A percentile compares a stretch with the other conserved stretches of the same genome.
These are phyloP conservation scores for Chloropicon primus DNA, from an alignment of 139 green algal species.

Conservation along the genomic window DNA sequence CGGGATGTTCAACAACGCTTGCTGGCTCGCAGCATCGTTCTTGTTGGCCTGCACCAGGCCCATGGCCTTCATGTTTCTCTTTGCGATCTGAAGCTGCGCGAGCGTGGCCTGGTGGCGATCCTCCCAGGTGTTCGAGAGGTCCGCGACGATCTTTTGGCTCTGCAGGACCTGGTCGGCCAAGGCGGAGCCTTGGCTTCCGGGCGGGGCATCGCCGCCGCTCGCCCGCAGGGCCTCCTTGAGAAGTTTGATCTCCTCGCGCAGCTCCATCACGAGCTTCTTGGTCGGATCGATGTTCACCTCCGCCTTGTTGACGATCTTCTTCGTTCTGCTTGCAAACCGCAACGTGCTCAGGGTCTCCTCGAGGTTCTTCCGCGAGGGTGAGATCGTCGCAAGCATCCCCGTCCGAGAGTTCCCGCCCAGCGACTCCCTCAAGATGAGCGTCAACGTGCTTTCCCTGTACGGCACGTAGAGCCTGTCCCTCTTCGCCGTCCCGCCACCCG, in stretches of 20 bases:
- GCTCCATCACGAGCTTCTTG: neutral
- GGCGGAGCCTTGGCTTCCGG: neutral
- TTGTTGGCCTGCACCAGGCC: too few species aligned
- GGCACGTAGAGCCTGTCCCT: conserved; percentile 45
- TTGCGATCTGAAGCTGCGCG: neutral
- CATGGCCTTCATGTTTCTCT: neutral
- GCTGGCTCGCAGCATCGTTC: too few species aligned
- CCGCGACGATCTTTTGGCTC: neutral
- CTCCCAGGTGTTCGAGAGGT: neutral
- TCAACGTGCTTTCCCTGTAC: conserved; percentile 90
- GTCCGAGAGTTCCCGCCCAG: conserved; percentile 64
- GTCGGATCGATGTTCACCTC: neutral
- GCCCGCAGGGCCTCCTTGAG: neutral
- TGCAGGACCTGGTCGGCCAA: neutral
- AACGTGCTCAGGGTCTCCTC: conserved; percentile 97
- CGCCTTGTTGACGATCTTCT: neutral
- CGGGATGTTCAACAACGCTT: too few species aligned
- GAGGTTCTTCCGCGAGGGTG: conserved; percentile 58
- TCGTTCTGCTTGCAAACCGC: conserved; percentile 79
- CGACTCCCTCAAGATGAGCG: conserved; percentile 72
- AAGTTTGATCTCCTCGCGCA: neutral
- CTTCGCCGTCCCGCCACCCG: neutral
- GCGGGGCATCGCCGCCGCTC: too few species aligned
- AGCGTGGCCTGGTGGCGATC: neutral
- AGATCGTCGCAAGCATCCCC: conserved; percentile 80